These are phyloP conservation scores for Cladosporium austrohemisphaericum DNA, from an alignment of 2,329 filamentous ascomycete genomes.

Conservation along the genomic window DNA sequence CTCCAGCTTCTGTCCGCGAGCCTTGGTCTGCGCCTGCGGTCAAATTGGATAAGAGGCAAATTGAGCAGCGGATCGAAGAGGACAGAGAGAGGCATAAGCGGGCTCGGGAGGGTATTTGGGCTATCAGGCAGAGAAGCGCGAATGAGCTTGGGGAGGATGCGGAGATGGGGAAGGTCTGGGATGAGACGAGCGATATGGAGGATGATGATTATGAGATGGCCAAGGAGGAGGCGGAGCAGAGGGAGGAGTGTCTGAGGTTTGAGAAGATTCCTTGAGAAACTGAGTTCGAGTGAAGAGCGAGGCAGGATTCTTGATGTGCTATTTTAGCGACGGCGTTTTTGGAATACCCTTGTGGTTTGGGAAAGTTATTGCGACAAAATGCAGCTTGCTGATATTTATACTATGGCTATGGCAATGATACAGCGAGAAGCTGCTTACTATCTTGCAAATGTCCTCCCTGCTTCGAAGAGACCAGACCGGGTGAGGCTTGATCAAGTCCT, in stretches of 20 bases:
- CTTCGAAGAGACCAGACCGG: too few relatives aligned
- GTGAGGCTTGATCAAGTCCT: too few relatives aligned
- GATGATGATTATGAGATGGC: conserved; percentile 80
- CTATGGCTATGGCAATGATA: too few relatives aligned
- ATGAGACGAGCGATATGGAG: conserved; percentile 79
- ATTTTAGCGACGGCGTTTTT: conserved; percentile 10
- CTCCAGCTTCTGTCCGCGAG: conserved; percentile 21
- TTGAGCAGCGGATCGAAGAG: conserved; percentile 95
- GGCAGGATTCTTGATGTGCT: not conserved
- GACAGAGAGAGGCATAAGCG: conserved; percentile 93
- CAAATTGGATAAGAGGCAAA: conserved; percentile 75
- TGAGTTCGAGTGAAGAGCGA: too few relatives aligned
- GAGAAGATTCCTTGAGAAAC: conserved; percentile 23
- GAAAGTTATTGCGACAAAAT: too few relatives aligned
- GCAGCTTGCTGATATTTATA: too few relatives aligned
- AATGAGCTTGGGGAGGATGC: conserved; percentile 56
- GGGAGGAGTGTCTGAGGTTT: conserved; percentile 46
- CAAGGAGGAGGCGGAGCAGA: conserved; percentile 66
- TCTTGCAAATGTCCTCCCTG: too few relatives aligned
- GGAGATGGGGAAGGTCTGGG: conserved; percentile 79
- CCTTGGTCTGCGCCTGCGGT: conserved; percentile 24
- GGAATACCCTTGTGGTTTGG: conserved; percentile 1
- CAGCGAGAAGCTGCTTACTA: too few relatives aligned
- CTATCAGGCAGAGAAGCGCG: conserved; percentile 49
- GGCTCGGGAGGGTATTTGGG: conserved; percentile 89